Percentiles rank a stretch among this genome's conserved stretches.
Evolutionary conservation across 1,284 basidiomycete genomes (phyloP).

Genomic region (Naganishia cerealis): DNA sequence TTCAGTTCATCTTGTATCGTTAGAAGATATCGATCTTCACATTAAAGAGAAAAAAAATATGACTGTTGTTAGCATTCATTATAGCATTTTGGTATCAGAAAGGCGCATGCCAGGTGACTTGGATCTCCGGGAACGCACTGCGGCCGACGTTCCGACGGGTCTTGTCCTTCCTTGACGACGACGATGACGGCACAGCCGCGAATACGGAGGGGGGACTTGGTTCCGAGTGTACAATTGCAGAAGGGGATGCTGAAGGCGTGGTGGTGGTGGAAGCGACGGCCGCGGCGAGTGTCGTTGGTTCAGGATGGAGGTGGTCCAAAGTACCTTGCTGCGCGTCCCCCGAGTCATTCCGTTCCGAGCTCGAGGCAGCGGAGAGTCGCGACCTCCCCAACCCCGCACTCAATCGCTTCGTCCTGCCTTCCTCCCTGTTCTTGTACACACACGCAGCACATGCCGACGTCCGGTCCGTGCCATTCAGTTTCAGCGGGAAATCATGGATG

Average conservation of each 20-base stretch:
- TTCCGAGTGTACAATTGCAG: neutral
- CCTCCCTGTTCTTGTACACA: conserved; percentile 25
- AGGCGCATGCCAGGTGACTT: conserved; percentile 17
- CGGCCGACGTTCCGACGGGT: conserved; percentile 25
- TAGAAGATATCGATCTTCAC: too few relatives aligned
- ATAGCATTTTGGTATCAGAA: too few relatives aligned
- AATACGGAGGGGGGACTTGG: neutral
- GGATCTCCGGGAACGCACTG: conserved; percentile 22
- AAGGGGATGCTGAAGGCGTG: neutral
- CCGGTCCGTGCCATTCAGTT: conserved; percentile 24
- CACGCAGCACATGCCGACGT: conserved; percentile 13
- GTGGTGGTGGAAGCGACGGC: neutral
- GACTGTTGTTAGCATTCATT: too few relatives aligned
- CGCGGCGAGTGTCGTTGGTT: conserved; percentile 14
- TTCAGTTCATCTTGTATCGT: too few relatives aligned
- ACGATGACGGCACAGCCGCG: neutral
- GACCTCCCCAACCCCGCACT: neutral
- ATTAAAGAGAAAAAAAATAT: too few relatives aligned
- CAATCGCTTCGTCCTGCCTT: conserved; percentile 3
- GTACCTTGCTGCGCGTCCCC: neutral
- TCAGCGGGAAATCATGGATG: conserved; percentile 19
- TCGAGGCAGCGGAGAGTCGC: neutral
- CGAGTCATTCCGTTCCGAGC: neutral
- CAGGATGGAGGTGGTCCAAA: neutral
- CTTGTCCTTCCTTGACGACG: conserved; percentile 12